A percentile compares a stretch with the other conserved stretches of the same genome.
These are phyloP conservation scores for Auxenochlorella pyrenoidosa DNA, from an alignment of 139 green algal genomes.

Conservation along the genomic window DNA sequence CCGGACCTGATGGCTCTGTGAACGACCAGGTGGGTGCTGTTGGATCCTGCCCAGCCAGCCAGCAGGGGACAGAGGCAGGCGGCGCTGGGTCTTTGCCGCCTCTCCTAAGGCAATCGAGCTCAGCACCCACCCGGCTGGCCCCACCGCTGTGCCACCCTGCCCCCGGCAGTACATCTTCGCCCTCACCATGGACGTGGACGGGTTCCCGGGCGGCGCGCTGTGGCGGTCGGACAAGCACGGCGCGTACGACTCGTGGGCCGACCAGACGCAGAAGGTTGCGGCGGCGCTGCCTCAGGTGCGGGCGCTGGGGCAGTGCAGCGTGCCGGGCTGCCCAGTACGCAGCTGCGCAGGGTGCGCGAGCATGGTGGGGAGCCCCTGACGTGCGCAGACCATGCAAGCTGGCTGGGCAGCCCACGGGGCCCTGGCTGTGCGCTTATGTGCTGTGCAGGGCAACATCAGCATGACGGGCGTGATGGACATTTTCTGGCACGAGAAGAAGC, in stretches of 20 bases:
- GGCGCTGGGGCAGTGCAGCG: too few species aligned
- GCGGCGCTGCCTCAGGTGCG: constrained; percentile 31
- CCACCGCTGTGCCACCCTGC: background rate
- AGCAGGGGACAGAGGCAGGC: too few species aligned
- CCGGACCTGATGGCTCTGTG: background rate
- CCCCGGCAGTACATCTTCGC: constrained; percentile 57
- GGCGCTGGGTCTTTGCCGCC: too few species aligned
- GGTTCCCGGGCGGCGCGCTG: constrained; percentile 50
- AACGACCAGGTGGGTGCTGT: constrained; percentile 27
- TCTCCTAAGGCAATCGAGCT: too few species aligned
- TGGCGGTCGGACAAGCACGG: constrained; percentile 59
- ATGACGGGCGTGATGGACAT: constrained; percentile 52
- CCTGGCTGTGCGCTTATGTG: too few species aligned
- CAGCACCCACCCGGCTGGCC: background rate
- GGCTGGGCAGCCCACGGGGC: too few species aligned
- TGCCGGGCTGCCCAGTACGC: too few species aligned
- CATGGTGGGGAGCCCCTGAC: background rate
- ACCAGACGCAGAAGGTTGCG: constrained; percentile 43
- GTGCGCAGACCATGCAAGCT: too few species aligned
- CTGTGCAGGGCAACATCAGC: constrained; percentile 24
- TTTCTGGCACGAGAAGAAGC: constrained; percentile 31
- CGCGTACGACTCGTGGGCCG: constrained; percentile 41
- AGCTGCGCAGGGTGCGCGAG: too few species aligned
- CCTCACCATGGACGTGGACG: constrained; percentile 34
- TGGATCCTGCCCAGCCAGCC: background rate